phyloP scores from a whole-genome alignment of 2,329 filamentous ascomycete species.

The Aspergillus phoenicis region DNA sequence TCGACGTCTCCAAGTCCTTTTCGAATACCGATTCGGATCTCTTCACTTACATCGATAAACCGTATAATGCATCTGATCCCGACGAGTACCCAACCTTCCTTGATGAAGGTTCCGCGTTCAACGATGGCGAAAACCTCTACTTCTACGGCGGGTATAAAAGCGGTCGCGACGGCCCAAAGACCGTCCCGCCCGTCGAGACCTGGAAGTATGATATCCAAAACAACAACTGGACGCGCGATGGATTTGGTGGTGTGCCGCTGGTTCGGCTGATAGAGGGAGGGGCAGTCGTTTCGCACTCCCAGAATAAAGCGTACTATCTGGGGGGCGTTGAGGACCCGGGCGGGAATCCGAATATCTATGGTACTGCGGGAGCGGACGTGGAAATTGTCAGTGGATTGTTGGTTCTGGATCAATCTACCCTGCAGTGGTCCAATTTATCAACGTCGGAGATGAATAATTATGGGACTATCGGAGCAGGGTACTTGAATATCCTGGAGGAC shows the following conservation, averaged over 20 bases:
- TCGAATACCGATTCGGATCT: constrained; percentile 8
- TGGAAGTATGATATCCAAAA: constrained; percentile 10
- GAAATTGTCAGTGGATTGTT: constrained; percentile 10
- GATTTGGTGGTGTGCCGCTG: constrained; percentile 5
- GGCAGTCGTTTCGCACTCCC: constrained; percentile 1
- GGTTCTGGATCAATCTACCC: not conserved
- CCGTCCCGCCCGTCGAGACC: constrained; percentile 8
- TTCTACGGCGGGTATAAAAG: constrained; percentile 15
- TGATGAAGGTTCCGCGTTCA: constrained; percentile 10
- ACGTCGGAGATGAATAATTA: constrained; percentile 7
- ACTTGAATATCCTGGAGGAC: constrained; percentile 10
- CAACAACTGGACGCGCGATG: constrained; percentile 7
- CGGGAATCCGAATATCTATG: constrained; percentile 9
- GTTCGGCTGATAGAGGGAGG: constrained; percentile 8
- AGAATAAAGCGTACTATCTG: constrained; percentile 13
- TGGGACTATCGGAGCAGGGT: constrained; percentile 11
- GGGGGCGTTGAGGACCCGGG: constrained; percentile 4
- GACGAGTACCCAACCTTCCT: constrained; percentile 1
- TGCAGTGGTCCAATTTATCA: constrained; percentile 11
- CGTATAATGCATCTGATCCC: constrained; percentile 10
- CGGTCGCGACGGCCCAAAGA: not conserved
- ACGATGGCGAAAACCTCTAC: constrained; percentile 6
- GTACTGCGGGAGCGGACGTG: constrained; percentile 1
- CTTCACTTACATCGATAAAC: constrained; percentile 8
- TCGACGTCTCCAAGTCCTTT: constrained; percentile 12